Percentiles rank a stretch among this genome's conserved stretches.
Evolutionary conservation across 1,284 basidiomycete genomes (phyloP).

Genomic region (Apiotrichum brassicae): DNA sequence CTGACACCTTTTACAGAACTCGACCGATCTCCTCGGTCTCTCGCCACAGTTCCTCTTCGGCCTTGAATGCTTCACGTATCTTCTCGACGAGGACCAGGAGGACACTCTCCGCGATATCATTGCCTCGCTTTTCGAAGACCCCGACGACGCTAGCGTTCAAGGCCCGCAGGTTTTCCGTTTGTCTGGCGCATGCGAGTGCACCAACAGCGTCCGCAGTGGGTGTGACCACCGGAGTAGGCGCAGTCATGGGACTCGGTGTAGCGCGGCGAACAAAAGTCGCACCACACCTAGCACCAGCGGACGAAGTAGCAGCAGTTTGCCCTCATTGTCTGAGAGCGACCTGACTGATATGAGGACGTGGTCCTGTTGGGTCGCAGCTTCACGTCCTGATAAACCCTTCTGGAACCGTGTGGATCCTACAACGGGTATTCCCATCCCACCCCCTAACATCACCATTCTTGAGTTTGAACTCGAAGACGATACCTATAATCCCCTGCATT

Average conservation of each 20-base stretch:
- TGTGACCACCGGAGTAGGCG: no score
- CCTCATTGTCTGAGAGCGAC: no score
- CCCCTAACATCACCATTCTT: slow-evolving; percentile 56
- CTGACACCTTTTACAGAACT: slow-evolving; percentile 51
- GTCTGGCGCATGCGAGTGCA: slow-evolving; percentile 48
- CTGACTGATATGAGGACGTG: no score
- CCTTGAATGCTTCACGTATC: slow-evolving; percentile 68
- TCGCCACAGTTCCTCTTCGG: slow-evolving; percentile 71
- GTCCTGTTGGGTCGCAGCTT: slow-evolving; percentile 79
- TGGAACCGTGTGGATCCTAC: slow-evolving; percentile 27
- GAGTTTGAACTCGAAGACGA: slow-evolving; percentile 80
- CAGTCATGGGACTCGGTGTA: no score
- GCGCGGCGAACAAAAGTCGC: background rate
- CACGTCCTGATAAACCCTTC: slow-evolving; percentile 51
- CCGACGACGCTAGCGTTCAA: slow-evolving; percentile 44
- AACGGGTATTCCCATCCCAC: slow-evolving; percentile 21
- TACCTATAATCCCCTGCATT: slow-evolving; percentile 59
- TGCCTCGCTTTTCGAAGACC: slow-evolving; percentile 54
- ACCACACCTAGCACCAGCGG: slow-evolving; percentile 18
- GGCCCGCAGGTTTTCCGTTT: slow-evolving; percentile 65
- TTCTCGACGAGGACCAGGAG: slow-evolving; percentile 63
- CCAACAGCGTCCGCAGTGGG: no score
- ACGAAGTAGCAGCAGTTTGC: no score
- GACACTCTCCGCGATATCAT: slow-evolving; percentile 72
- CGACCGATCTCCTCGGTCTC: slow-evolving; percentile 62